phyloP scores from a whole-genome alignment of 2,329 filamentous ascomycete genomes.

The Trichoderma sp. region DNA sequence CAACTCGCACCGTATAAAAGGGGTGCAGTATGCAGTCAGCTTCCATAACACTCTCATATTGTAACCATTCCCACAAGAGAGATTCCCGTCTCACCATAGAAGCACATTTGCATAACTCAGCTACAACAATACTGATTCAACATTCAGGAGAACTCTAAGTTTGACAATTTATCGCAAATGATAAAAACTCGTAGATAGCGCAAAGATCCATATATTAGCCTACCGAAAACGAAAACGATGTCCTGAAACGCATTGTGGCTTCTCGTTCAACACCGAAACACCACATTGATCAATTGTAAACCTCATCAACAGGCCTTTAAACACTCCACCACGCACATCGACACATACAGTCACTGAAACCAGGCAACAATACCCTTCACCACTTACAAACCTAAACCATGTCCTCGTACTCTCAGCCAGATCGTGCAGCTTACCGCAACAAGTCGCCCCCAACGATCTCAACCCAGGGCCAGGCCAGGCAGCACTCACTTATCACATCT shows the following conservation, averaged over 20 bases:
- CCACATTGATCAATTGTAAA: not conserved
- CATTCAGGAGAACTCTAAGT: constrained; percentile 57
- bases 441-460: not conserved
- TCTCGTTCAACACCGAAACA: not conserved
- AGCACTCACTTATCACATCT: not conserved
- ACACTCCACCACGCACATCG: not conserved
- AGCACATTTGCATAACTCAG: not conserved
- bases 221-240: not conserved
- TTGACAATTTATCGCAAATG: constrained; percentile 37
- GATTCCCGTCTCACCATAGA: not conserved
- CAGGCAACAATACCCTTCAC: not conserved
- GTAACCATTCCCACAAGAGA: not conserved
- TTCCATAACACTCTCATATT: not conserved
- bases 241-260: not conserved
- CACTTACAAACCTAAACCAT: not conserved
- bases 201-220: constrained; percentile 21
- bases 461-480: not conserved
- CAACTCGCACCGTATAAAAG: not conserved
- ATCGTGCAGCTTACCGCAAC: not conserved
- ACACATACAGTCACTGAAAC: no score
- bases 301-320: not conserved
- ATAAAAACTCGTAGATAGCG: constrained; percentile 36
- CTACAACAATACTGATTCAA: constrained; percentile 24
- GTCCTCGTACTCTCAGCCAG: not conserved
- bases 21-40: not conserved